A percentile compares a stretch with the other conserved stretches of the same genome.
Conservation (phyloP, 2,329 filamentous ascomycete species). For the Aschersonia sp. region DNA sequence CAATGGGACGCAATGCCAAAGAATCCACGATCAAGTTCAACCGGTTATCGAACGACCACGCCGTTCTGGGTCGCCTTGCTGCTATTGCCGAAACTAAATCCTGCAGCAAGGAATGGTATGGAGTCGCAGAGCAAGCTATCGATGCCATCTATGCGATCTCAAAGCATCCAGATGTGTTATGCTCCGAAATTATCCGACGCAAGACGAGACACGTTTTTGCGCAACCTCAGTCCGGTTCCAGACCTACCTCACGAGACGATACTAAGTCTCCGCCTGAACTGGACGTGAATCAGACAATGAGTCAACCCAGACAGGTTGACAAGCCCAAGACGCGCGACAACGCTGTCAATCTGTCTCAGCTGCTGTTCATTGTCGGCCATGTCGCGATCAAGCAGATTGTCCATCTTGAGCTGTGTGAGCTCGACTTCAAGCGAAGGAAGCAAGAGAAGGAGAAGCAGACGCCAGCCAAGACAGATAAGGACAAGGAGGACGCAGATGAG, state of each 20-base stretch:
- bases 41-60: constrained; percentile 82
- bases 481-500: constrained; percentile 59
- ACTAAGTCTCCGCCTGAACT: constrained; percentile 18
- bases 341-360: constrained; percentile 68
- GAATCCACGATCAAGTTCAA: constrained; percentile 54
- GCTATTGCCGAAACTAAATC: constrained; percentile 75
- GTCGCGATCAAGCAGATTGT: constrained; percentile 98
- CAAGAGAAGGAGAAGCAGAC: constrained; percentile 65
- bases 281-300: constrained; percentile 15
- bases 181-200: constrained; percentile 75
- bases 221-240: constrained; percentile 24
- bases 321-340: constrained; percentile 45
- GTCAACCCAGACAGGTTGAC: constrained; percentile 4
- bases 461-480: constrained; percentile 31
- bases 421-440: constrained; percentile 95
- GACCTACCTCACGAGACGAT: constrained; percentile 25
- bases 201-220: constrained; percentile 75
- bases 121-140: constrained; percentile 90
- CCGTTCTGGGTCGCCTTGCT: constrained; percentile 66
- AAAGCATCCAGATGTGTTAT: constrained; percentile 85
- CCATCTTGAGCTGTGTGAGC: constrained; percentile 90
- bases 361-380: constrained; percentile 90
- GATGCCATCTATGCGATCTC: constrained; percentile 88
- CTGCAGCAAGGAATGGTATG: constrained; percentile 90
- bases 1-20: constrained; percentile 65